Evolutionary conservation across 345 rosid genomes (phyloP), one percentile per base, ranked within the genome.

Genomic region (Eucalyptus melliodora): DNA sequence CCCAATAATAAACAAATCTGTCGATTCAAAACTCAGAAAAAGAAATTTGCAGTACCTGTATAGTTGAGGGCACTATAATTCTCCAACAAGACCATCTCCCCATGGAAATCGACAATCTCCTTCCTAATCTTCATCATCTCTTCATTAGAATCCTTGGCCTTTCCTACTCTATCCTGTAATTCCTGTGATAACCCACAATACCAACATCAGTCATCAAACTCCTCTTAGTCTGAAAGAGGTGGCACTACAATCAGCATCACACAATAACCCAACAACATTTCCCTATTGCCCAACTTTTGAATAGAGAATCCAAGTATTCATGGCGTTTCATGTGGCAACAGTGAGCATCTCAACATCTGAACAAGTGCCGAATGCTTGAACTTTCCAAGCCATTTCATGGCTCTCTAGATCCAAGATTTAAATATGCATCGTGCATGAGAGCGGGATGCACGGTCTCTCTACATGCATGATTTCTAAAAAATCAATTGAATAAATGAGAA

Each of bases 41-140:
- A 53, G 37, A 49, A 62, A 85, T 53, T 21, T 47, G 31, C 81
- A 72, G 26, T 92, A 97, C 99, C 99, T 91, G 99, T 98, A 86
- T 97, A 97, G 92, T 98, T 97, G 83, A 98, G 98, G 90, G 99
- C 97, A 90, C 99, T 98, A 45, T 98, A 98, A 89, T 97, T 98
- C 95, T 96, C 97, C 91, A 98, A 93, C 86, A 98, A 86, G 82
- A 98, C 98, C 99, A 98, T 98, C 93, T 98, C 99, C 62, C 99
- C 99, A 72, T 97, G 99, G 88, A 98, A 96, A 77, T 96, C 98
- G 19, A 96, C 97, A 89, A 98, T 97, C 92, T 98, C 97, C 92
- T 94, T 97, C 91, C 95, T 90, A 86, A 95, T 95, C 90, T 91
- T 94, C 12, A 94, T 93, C 91, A 94, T 91, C 91, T 95, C 97